Base-by-base conservation (phyloP, 352 stramenopile species). In the Elongisporangium undulatum region DNA sequence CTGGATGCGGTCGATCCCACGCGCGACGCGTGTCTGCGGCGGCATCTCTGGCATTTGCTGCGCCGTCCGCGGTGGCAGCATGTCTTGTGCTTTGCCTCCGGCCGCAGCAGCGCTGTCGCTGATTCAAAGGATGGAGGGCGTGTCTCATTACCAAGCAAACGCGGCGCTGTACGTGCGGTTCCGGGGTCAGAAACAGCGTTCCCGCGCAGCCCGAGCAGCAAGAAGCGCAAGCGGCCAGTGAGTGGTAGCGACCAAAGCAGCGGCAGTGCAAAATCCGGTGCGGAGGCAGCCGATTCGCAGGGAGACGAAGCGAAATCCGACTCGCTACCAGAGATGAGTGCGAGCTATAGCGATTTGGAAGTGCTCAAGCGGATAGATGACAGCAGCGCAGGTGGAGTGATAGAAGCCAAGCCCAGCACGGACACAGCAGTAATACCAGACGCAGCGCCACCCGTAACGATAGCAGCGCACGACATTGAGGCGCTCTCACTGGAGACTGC, bases 201-300 rank as follows among this genome's bases (percentile, higher is more conserved):
- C 38, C 16, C 59, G 13, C 22, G 38, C 21, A 51, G 45, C 3
- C 23, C 50, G 16, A 62, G 69, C 51, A 62, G 69, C 51, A 89
- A 82, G 74, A 89, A 91, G 55, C 72, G 77, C 39, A 85, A 87
- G 55, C 75, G 82, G 9, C 70, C 75, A 23, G 71, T 21, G 2
- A 22, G 58, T 17, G 39, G 50, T 10, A 34, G 10, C 19, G 48
- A 49, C 15, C 51, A 64, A 7, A 50, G 39, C 19, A 50, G 39
- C 19, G 26, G 61, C 4, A 53, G 58, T 7, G 55, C 76, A n/a
- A 75, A 72, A 59, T 52, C 38, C 2, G 68, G 75, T 51, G 50
- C 51, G 38, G 49, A 68, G 26, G 50, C 67, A 17, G 29, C 49
- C 3, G 17, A 41, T 16, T 45, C 48, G 26, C n/a, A 21, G 0